These are phyloP conservation scores for Colletotrichum sp. DNA, from an alignment of 2,329 filamentous ascomycete genomes.

Conservation along the genomic window DNA sequence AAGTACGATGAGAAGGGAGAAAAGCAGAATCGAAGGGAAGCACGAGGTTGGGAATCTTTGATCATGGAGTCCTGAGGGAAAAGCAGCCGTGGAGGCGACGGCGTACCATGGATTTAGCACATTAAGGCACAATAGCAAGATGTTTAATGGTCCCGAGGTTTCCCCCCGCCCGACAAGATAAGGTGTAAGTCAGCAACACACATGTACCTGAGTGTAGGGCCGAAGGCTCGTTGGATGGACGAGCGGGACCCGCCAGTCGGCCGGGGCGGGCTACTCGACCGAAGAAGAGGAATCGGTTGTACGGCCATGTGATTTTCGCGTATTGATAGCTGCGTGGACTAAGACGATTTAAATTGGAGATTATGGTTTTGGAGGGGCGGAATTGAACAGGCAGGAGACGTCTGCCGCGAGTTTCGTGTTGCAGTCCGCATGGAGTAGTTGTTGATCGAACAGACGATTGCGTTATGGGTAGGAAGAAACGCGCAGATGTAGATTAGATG, in stretches of 20 bases:
- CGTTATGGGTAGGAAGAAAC: not conserved
- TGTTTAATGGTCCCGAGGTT: not conserved
- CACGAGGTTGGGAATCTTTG: not conserved
- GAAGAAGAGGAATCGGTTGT: not conserved
- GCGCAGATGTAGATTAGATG: not conserved
- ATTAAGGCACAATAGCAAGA: not conserved
- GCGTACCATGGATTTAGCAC: not conserved
- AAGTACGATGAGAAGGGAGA: not conserved
- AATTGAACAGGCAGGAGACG: not conserved
- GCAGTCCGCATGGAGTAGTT: not conserved
- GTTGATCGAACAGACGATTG: not conserved
- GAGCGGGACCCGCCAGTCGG: slow-evolving; percentile 9
- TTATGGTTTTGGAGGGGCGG: slow-evolving; percentile 2
- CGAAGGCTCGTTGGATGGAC: slow-evolving; percentile 20
- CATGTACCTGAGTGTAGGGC: not conserved
- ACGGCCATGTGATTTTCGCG: slow-evolving; percentile 10
- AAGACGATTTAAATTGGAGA: not conserved
- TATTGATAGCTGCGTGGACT: not conserved
- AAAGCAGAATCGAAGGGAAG: not conserved
- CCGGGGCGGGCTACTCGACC: slow-evolving; percentile 11
- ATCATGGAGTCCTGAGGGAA: not conserved
- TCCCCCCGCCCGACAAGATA: not conserved
- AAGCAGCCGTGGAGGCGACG: not conserved
- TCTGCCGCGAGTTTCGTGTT: not conserved
- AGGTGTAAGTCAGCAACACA: not conserved